These are phyloP conservation scores for Phytophthora citricola DNA, from an alignment of 352 stramenopile genomes.

Conservation along the genomic window DNA sequence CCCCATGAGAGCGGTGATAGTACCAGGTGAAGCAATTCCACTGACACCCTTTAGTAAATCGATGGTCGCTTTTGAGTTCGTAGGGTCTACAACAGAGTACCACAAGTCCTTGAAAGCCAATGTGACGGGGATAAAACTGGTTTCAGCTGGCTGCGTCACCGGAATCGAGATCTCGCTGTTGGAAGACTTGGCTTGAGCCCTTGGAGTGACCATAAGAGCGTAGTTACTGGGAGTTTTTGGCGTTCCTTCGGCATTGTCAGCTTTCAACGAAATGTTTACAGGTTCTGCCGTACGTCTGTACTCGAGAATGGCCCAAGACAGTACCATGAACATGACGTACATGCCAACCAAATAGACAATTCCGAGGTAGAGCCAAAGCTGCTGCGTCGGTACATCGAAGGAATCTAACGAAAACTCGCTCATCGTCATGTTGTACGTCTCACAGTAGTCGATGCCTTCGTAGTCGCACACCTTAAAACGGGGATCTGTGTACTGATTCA, in stretches of 20 bases:
- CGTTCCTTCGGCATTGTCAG: background rate
- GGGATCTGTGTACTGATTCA: slow-evolving; percentile 40
- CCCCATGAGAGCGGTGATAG: slow-evolving; percentile 59
- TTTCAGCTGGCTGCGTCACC: slow-evolving; percentile 52
- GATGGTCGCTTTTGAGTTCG: slow-evolving; percentile 23
- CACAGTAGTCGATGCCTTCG: slow-evolving; percentile 39
- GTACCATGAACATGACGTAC: slow-evolving; percentile 42
- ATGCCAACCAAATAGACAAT: slow-evolving; percentile 34
- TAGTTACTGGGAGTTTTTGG: slow-evolving; percentile 3
- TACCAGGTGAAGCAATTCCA: slow-evolving; percentile 46
- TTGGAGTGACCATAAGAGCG: slow-evolving; percentile 11
- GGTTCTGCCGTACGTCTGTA: slow-evolving; percentile 29
- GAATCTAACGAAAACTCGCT: slow-evolving; percentile 35
- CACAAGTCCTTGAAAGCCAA: slow-evolving; percentile 48
- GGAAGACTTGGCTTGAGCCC: background rate
- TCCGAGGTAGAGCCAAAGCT: slow-evolving; percentile 30
- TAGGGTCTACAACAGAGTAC: slow-evolving; percentile 41
- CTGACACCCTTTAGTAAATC: slow-evolving; percentile 49
- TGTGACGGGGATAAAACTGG: slow-evolving; percentile 38
- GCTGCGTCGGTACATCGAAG: slow-evolving; percentile 28
- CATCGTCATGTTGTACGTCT: slow-evolving; percentile 30
- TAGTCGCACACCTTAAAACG: slow-evolving; percentile 33
- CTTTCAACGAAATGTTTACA: slow-evolving; percentile 8
- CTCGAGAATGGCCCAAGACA: slow-evolving; percentile 39
- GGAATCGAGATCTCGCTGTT: slow-evolving; percentile 21